Percentiles rank a stretch among this genome's conserved stretches.
Conservation (phyloP, 2,329 filamentous ascomycete species). For the Bipolaris bicolor region DNA sequence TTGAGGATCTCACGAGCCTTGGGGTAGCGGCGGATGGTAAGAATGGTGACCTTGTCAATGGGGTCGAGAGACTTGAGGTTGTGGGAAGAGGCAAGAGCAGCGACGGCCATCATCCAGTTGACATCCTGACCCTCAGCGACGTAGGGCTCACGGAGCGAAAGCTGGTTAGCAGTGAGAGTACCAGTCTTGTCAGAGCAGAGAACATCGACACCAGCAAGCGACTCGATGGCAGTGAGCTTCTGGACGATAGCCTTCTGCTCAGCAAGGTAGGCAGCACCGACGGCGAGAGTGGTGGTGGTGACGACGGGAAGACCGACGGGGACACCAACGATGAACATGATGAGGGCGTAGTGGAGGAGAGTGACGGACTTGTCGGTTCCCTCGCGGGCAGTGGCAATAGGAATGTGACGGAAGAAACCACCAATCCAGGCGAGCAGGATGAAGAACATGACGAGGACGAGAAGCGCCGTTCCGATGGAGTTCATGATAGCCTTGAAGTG, state of each 20-base stretch:
- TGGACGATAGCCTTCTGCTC: constrained; percentile 81
- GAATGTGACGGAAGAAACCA: constrained; percentile 75
- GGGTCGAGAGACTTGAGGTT: constrained; percentile 80
- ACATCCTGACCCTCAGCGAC: constrained; percentile 78
- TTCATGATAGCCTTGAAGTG: constrained; percentile 76
- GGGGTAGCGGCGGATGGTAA: constrained; percentile 77
- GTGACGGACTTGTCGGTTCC: constrained; percentile 61
- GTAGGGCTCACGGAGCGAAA: constrained; percentile 77
- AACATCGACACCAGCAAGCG: constrained; percentile 69
- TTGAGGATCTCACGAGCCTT: constrained; percentile 77
- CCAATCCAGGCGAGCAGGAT: constrained; percentile 78
- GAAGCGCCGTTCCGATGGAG: constrained; percentile 74
- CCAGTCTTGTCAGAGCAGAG: constrained; percentile 84
- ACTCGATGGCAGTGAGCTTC: constrained; percentile 80
- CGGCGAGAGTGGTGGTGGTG: constrained; percentile 77
- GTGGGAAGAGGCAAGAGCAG: constrained; percentile 77
- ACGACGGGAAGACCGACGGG: constrained; percentile 79
- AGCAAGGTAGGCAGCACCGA: constrained; percentile 77
- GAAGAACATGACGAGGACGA: constrained; percentile 79
- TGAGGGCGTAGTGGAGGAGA: constrained; percentile 58
- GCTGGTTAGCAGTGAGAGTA: constrained; percentile 76
- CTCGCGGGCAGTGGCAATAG: constrained; percentile 64
- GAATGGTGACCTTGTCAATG: constrained; percentile 79
- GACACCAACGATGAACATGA: constrained; percentile 75
- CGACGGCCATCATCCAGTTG: constrained; percentile 85